These are phyloP conservation scores for Viola odorata DNA, from an alignment of 345 rosid genomes.

Conservation along the genomic window DNA sequence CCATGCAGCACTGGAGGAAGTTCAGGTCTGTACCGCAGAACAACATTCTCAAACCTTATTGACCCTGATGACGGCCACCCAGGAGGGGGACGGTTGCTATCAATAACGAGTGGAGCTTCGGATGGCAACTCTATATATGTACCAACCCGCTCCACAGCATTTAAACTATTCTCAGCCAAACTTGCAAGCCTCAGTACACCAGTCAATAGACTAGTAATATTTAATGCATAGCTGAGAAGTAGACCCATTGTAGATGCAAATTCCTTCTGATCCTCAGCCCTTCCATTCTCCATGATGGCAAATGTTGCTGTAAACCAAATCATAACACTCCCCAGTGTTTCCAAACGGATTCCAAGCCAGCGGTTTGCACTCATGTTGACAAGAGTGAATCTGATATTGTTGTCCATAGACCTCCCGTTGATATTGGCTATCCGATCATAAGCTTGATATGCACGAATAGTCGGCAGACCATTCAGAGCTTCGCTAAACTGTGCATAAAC, in stretches of 20 bases:
- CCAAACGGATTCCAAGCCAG: conserved; percentile 96
- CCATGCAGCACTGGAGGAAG: conserved; percentile 94
- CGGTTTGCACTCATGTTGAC: conserved; percentile 92
- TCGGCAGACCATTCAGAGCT: conserved; percentile 86
- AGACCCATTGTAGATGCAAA: conserved; percentile 98
- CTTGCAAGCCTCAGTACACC: conserved; percentile 93
- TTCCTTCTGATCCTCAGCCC: conserved; percentile 75
- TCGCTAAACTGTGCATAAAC: conserved; percentile 99
- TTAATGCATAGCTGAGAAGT: conserved; percentile 93
- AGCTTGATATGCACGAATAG: conserved; percentile 96
- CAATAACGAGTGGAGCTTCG: conserved; percentile 77
- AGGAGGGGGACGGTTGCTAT: conserved; percentile 91
- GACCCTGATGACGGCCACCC: conserved; percentile 99
- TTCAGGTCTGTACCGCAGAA: conserved; percentile 89
- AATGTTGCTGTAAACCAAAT: conserved; percentile 98
- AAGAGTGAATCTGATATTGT: conserved; percentile 80
- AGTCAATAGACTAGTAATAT: conserved; percentile 77
- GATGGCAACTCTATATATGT: conserved; percentile 78
- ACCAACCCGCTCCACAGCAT: conserved; percentile 93
- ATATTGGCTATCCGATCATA: conserved; percentile 90
- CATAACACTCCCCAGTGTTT: conserved; percentile 92
- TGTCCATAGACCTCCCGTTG: conserved; percentile 92
- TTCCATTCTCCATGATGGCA: conserved; percentile 95
- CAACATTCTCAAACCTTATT: conserved; percentile 80
- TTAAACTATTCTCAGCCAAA: conserved; percentile 93